Percentiles rank a stretch among this genome's conserved stretches.
Conservation (phyloP, 2,329 filamentous ascomycete genomes). For the Monosporascus sp. region DNA sequence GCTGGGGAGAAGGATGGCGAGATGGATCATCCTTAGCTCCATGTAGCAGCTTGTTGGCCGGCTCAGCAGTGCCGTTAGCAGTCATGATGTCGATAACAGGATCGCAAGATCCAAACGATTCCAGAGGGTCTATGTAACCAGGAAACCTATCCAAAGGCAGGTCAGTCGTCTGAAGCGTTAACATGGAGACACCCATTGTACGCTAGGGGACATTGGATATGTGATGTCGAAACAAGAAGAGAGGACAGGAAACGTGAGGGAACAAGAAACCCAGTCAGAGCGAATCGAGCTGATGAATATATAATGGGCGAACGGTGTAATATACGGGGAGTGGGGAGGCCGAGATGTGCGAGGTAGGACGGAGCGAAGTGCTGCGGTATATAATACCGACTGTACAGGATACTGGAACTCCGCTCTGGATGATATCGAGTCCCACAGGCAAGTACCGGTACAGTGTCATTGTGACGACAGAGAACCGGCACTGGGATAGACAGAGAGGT, state of each 20-base stretch:
- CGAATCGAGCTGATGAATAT: neutral
- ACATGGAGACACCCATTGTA: conserved; percentile 27
- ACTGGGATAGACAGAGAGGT: neutral
- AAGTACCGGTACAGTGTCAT: neutral
- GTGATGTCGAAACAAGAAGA: neutral
- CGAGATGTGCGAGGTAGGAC: neutral
- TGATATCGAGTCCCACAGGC: neutral
- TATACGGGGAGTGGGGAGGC: neutral
- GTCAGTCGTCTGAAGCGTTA: conserved; percentile 37
- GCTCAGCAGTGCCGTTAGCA: conserved; percentile 25
- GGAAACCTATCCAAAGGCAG: conserved; percentile 37
- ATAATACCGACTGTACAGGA: neutral
- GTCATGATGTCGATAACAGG: conserved; percentile 25
- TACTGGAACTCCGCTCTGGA: neutral
- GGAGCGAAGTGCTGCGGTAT: neutral
- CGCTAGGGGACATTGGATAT: neutral
- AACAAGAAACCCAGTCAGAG: neutral
- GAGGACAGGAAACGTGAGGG: neutral
- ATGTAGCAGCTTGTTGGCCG: conserved; percentile 35
- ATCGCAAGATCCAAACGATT: conserved; percentile 19
- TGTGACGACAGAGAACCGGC: neutral
- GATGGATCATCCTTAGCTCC: conserved; percentile 37
- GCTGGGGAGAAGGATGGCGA: conserved; percentile 78
- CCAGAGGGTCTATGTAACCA: conserved; percentile 36
- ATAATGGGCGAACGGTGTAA: neutral